A percentile compares a stretch with the other conserved stretches of the same genome.
Conservation (phyloP, 1,139 yeast species). For the Taiozyma sp. region DNA sequence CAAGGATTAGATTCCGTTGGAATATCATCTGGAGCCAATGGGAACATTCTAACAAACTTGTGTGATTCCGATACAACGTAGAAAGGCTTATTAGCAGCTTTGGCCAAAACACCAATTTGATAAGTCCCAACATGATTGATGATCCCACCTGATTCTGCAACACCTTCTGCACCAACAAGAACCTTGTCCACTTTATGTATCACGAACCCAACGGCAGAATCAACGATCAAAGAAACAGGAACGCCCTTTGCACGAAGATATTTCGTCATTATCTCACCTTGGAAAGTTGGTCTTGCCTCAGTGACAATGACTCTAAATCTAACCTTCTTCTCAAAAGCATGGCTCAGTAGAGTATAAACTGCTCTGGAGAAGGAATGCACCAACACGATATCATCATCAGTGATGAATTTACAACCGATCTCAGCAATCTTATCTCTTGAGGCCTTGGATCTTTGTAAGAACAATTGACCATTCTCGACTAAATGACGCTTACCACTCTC, state of each 20-base stretch:
- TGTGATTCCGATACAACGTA: conserved; percentile 95
- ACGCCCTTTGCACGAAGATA: conserved; percentile 69
- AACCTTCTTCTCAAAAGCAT: conserved; percentile 70
- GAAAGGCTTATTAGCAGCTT: conserved; percentile 85
- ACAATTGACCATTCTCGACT: conserved; percentile 90
- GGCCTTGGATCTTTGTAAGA: conserved; percentile 87
- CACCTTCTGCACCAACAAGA: conserved; percentile 98
- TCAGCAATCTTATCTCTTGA: conserved; percentile 86
- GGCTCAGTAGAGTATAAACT: conserved; percentile 67
- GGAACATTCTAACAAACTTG: conserved; percentile 94
- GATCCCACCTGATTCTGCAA: conserved; percentile 97
- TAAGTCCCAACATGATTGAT: conserved; percentile 94
- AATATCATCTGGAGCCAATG: conserved; percentile 88
- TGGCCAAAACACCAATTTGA: conserved; percentile 91
- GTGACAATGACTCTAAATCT: conserved; percentile 91
- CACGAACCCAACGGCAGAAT: conserved; percentile 90
- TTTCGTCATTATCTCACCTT: conserved; percentile 75
- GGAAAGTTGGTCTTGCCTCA: conserved; percentile 84
- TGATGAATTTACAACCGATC: conserved; percentile 81
- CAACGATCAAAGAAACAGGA: conserved; percentile 90
- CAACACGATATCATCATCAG: conserved; percentile 86
- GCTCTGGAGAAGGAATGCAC: conserved; percentile 95
- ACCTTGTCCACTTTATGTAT: conserved; percentile 91
- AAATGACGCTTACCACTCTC: conserved; percentile 87
- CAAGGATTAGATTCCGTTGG: conserved; percentile 52